These are phyloP conservation scores for Juncus effusus DNA, from an alignment of 176 grass and related monocot species.

Conservation along the genomic window DNA sequence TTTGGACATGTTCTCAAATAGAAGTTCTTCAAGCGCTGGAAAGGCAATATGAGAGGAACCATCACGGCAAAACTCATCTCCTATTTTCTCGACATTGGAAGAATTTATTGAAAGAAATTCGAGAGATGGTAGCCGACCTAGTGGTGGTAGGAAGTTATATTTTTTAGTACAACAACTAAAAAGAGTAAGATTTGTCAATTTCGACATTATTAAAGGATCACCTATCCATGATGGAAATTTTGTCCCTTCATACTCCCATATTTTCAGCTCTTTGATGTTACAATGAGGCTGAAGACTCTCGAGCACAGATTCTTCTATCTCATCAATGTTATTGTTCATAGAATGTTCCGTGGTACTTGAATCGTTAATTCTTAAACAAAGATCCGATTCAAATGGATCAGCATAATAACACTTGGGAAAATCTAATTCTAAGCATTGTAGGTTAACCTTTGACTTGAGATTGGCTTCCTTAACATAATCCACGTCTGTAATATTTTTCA, in stretches of 20 bases:
- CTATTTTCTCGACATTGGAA: background rate
- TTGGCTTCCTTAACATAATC: background rate
- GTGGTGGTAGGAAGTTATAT: background rate
- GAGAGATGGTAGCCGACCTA: background rate
- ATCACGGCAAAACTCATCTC: background rate
- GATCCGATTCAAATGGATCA: no score
- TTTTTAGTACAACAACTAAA: background rate
- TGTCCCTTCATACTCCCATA: background rate
- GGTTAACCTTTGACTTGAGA: background rate
- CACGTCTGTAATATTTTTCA: background rate
- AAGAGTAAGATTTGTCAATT: background rate
- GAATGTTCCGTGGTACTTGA: no score
- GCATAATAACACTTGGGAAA: background rate
- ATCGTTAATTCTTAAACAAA: no score
- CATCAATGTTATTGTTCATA: background rate
- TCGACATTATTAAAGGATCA: background rate
- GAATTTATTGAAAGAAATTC: background rate
- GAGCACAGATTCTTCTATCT: conserved; percentile 1
- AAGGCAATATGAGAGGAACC: no score
- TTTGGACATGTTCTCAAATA: no score
- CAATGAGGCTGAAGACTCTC: background rate
- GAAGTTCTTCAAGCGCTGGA: no score
- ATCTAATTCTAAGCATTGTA: background rate
- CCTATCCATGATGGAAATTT: background rate
- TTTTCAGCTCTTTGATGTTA: background rate